Conservation (phyloP, 83 land plant species). For the Diphasiastrum complanatum region DNA sequence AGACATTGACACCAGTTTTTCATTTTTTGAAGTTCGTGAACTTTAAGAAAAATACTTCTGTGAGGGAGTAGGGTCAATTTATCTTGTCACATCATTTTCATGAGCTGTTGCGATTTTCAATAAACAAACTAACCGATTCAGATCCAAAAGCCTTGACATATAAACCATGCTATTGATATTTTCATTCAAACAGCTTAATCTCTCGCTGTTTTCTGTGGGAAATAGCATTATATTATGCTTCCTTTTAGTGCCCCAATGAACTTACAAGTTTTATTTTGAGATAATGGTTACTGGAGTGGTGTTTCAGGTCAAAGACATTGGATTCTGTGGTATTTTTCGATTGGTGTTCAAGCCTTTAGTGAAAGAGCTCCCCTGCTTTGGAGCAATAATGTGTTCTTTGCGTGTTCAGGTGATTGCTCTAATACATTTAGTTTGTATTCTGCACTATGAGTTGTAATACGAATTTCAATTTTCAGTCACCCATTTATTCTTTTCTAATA, state of each 20-base stretch:
- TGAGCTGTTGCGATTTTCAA: not conserved
- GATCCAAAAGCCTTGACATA: not conserved
- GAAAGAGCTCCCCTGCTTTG: slow-evolving; percentile 82
- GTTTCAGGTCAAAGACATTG: slow-evolving; percentile 73
- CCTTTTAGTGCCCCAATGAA: not conserved
- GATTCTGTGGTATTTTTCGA: slow-evolving; percentile 73
- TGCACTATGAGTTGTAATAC: too few species aligned
- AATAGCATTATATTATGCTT: too few species aligned
- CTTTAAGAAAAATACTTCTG: not conserved
- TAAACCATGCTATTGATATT: not conserved
- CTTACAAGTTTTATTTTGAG: not conserved
- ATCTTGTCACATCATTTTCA: not conserved
- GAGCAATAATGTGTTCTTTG: slow-evolving; percentile 78
- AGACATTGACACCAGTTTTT: too few species aligned
- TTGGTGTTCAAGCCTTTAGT: slow-evolving; percentile 83
- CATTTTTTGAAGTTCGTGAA: not conserved
- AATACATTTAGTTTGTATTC: too few species aligned
- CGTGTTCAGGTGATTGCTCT: slow-evolving; percentile 70
- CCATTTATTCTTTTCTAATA: too few species aligned
- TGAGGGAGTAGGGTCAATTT: not conserved
- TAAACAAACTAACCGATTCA: not conserved
- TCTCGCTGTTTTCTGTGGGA: too few species aligned
- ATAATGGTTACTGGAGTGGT: too few species aligned
- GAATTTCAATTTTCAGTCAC: too few species aligned
- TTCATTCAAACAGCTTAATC: not conserved